Percentiles rank a stretch among this genome's conserved stretches.
Evolutionary conservation across 176 grass and related monocot species (phyloP).

Genomic region (Pharus latifolius): DNA sequence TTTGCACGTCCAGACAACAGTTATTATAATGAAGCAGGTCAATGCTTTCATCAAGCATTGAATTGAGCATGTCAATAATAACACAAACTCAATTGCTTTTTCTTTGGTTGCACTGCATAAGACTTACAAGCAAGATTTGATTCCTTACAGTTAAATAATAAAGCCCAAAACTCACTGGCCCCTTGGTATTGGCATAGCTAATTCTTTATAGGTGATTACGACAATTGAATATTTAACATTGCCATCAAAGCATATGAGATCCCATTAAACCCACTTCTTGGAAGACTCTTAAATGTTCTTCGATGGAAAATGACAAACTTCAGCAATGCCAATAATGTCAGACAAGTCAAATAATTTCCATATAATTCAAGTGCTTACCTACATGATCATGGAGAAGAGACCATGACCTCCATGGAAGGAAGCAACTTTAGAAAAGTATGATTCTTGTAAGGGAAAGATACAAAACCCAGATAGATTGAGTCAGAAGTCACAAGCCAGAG

Average conservation of each 20-base stretch:
- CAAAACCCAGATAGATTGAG: not conserved
- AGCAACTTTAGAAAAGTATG: not conserved
- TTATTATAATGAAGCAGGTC: constrained; percentile 36
- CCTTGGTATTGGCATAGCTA: constrained; percentile 13
- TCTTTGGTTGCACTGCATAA: not conserved
- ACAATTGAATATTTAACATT: constrained; percentile 30
- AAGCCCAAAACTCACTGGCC: constrained; percentile 10
- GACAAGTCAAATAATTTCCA: constrained; percentile 38
- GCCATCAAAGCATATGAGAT: constrained; percentile 7
- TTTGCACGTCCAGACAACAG: constrained; percentile 12
- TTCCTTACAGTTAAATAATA: constrained; percentile 16
- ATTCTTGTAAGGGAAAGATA: not conserved
- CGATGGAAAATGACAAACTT: constrained; percentile 10
- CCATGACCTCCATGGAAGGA: not conserved
- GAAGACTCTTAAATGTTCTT: constrained; percentile 20
- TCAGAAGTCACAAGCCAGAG: not conserved
- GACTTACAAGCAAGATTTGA: constrained; percentile 26
- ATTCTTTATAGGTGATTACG: constrained; percentile 12
- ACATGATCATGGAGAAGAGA: not conserved
- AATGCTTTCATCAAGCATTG: constrained; percentile 48
- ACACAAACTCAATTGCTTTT: constrained; percentile 1
- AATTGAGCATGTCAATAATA: constrained; percentile 25
- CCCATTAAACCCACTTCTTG: constrained; percentile 16
- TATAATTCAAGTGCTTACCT: constrained; percentile 17
- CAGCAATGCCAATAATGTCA: constrained; percentile 26